Evolutionary conservation across 2,329 filamentous ascomycete species (phyloP).

Genomic region (Microdochium trichocladiopsis): DNA sequence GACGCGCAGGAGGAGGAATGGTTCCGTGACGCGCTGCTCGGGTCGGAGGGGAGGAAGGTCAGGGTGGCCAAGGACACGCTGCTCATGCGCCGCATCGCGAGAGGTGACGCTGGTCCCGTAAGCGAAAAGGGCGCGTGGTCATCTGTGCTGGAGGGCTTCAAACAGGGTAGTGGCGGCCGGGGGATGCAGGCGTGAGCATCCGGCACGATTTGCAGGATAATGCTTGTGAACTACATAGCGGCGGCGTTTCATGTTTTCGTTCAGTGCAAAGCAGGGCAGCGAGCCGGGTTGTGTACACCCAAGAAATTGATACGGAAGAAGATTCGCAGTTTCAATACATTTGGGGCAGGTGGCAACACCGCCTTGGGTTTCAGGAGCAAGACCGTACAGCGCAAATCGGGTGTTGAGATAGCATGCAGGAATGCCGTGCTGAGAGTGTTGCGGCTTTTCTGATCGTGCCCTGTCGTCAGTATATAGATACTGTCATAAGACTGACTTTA

Average conservation of each 20-base stretch:
- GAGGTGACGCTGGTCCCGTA: conserved; percentile 46
- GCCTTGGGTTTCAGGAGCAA: no score
- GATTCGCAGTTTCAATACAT: no score
- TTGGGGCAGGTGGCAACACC: no score
- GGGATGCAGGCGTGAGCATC: conserved; percentile 1
- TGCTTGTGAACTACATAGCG: neutral
- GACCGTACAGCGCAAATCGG: no score
- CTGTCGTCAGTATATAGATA: no score
- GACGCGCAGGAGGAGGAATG: conserved; percentile 63
- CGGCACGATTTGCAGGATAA: conserved; percentile 6
- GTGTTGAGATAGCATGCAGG: neutral
- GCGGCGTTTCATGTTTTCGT: neutral
- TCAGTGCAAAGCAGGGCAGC: no score
- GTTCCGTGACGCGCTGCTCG: conserved; percentile 62
- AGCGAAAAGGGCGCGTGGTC: conserved; percentile 41
- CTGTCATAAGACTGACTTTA: no score
- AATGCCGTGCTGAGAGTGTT: no score
- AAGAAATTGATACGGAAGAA: no score
- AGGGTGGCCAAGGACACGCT: conserved; percentile 66
- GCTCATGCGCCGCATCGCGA: conserved; percentile 65
- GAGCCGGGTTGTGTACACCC: no score
- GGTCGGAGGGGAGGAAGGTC: conserved; percentile 56
- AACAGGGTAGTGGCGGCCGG: conserved; percentile 30
- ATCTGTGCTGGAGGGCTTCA: conserved; percentile 43
- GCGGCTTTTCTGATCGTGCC: no score